Conservation (phyloP, 2,329 filamentous ascomycete species). For the Calonectria ilicicola region DNA sequence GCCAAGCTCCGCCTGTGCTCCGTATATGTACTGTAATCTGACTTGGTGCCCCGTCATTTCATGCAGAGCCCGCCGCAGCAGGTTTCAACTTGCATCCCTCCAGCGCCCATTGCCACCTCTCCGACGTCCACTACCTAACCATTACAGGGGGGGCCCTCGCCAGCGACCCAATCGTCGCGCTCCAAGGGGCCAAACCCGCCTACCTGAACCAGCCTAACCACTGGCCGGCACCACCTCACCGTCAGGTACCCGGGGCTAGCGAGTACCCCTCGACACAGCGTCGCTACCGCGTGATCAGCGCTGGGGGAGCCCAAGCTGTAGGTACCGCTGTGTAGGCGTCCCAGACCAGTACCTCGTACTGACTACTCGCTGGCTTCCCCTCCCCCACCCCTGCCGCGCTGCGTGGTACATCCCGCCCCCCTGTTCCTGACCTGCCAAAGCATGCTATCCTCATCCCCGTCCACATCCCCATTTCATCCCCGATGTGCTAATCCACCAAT, state of each 20-base stretch:
- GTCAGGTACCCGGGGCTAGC: constrained; percentile 33
- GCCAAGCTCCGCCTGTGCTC: constrained; percentile 11
- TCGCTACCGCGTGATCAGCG: constrained; percentile 15
- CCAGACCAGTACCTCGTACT: constrained; percentile 28
- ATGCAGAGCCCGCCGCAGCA: constrained; percentile 23
- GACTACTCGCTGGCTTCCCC: constrained; percentile 31
- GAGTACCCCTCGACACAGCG: constrained; percentile 26
- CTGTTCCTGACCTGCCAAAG: constrained; percentile 41
- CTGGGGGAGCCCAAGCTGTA: neutral
- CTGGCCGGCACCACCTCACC: constrained; percentile 32
- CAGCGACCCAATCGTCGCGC: constrained; percentile 31
- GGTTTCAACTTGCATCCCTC: constrained; percentile 29
- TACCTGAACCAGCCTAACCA: constrained; percentile 45
- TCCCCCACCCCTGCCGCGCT: constrained; percentile 29
- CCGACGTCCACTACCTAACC: constrained; percentile 24
- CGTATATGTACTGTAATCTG: constrained; percentile 24
- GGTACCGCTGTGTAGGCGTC: constrained; percentile 16
- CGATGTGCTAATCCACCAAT: constrained; percentile 31
- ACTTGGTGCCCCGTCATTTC: constrained; percentile 24
- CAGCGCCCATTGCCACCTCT: constrained; percentile 23
- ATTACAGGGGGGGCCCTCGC: constrained; percentile 34
- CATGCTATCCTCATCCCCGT: constrained; percentile 19
- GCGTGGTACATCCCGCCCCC: constrained; percentile 25
- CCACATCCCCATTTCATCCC: constrained; percentile 15
- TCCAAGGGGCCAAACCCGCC: constrained; percentile 37